A percentile compares a stretch with the other conserved stretches of the same genome.
phyloP scores from a whole-genome alignment of 1,284 basidiomycete species.

The Hymenochaete sp. region DNA sequence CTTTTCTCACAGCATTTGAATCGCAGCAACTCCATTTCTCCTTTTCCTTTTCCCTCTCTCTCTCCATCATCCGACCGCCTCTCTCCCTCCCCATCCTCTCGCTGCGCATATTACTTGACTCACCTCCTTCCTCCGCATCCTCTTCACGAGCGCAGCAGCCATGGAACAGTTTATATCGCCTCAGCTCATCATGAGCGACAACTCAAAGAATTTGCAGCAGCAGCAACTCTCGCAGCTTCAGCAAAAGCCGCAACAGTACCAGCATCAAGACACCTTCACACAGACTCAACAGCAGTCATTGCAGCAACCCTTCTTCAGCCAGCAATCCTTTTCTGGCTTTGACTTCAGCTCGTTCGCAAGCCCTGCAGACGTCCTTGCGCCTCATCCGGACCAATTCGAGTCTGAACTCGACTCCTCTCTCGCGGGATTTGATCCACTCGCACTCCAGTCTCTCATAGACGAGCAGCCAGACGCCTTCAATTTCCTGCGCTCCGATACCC shows the following conservation, averaged over 20 bases:
- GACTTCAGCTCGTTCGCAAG: conserved; percentile 60
- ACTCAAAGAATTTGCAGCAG: too few relatives aligned
- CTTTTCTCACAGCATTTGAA: background rate
- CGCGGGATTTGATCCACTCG: conserved; percentile 49
- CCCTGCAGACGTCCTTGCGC: conserved; percentile 55
- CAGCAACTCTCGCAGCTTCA: too few relatives aligned
- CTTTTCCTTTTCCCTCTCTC: background rate
- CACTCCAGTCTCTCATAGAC: conserved; percentile 54
- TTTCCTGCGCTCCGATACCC: conserved; percentile 52
- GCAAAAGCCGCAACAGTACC: conserved; percentile 15
- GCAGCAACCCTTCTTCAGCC: conserved; percentile 15
- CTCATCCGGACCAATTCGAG: conserved; percentile 73
- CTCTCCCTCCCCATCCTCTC: conserved; percentile 6
- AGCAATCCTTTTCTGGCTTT: conserved; percentile 29
- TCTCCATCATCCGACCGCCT: conserved; percentile 1
- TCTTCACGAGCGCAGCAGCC: conserved; percentile 8
- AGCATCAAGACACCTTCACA: too few relatives aligned
- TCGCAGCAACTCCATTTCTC: background rate
- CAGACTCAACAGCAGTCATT: conserved; percentile 12
- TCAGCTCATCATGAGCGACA: conserved; percentile 12
- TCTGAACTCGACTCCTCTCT: conserved; percentile 66
- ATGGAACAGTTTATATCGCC: conserved; percentile 19
- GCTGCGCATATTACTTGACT: conserved; percentile 6
- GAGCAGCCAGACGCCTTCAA: conserved; percentile 56
- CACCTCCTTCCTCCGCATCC: conserved; percentile 5